phyloP scores from a whole-genome alignment of 768 basidiomycete species.

The Rhizopogon vinicolor region DNA sequence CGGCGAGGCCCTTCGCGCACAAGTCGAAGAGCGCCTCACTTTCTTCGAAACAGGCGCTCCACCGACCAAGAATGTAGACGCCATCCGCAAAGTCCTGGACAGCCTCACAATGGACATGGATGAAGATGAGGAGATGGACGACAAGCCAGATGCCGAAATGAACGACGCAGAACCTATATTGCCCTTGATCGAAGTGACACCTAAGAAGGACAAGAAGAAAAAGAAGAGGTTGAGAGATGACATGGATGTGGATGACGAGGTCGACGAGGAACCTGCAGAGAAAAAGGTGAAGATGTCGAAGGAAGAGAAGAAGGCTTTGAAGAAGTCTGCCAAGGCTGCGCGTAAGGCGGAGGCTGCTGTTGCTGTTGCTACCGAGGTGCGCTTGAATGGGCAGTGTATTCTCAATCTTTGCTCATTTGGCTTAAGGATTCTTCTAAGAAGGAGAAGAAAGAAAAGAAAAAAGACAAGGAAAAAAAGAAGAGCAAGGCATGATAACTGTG shows the following conservation, averaged over 20 bases:
- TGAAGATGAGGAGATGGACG: conserved; percentile 44
- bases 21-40: conserved; percentile 91
- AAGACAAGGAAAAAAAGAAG: conserved; percentile 52
- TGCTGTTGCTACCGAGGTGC: conserved; percentile 27
- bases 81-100: conserved; percentile 86
- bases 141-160: conserved; percentile 38
- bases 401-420: background rate
- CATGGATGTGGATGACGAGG: conserved; percentile 56
- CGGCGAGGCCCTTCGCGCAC: conserved; percentile 87
- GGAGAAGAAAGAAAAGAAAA: conserved; percentile 36
- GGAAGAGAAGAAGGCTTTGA: conserved; percentile 83
- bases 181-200: conserved; percentile 53
- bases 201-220: conserved; percentile 62
- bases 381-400: conserved; percentile 13
- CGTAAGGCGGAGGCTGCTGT: conserved; percentile 41
- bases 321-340: conserved; percentile 69
- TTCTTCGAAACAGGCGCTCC: conserved; percentile 93
- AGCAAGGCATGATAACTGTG: conserved; percentile 29
- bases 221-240: conserved; percentile 65
- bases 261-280: conserved; percentile 39
- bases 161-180: conserved; percentile 40
- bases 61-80: conserved; percentile 87
- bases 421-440: conserved; percentile 30
- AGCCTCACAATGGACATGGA: conserved; percentile 66
- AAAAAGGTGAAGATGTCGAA: conserved; percentile 79